Evolutionary conservation across 225 moss, liverwort and hornwort genomes (phyloP), one percentile per base, ranked within the genome.

Genomic region (Bryum argenteum): DNA sequence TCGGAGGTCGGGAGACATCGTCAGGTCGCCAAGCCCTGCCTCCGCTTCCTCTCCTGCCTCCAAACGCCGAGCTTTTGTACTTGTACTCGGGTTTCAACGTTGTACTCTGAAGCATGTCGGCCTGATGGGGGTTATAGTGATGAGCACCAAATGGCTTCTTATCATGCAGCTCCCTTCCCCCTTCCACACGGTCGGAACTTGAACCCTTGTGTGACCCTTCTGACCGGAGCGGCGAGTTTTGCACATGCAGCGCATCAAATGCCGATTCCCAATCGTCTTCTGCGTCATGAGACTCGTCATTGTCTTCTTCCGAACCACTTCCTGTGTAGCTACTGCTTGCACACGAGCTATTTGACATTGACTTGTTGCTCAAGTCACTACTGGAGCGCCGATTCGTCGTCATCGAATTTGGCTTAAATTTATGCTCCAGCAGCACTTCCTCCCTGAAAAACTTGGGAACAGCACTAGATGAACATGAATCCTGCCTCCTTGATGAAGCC

Each of bases 191-290:
- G 37, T 83, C 83, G 59, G 73, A 54, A 55, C 78, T 73, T 10
- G 59, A 63, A 23, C 81, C 81, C 70, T 87, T 83, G 55, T 82
- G 80, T 3, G 71, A 56, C 50, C 74, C 78, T 72, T 87, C 87
- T 28, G 87, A 81, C 43, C 76, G 81, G 71, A 76, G 81, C 33
- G 85, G 81, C 12, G 80, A 71, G 69, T 82, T 84, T 64, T 87
- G 89, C 65, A 90, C 78, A 71, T 89, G 84, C 61, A 95, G 78
- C 14, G 95, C 92, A 83, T 95, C 95, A 61, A 92, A 92, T 69
- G 89, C 90, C 37, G 90, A 82, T 73, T 95, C 95, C 95, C 95
- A 95, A 58, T 95, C 95, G 75, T 92, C 95, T 24, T 89, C 95
- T 8, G 87, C 81, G 48, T 90, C 90, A 75, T 87, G 92, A 63